Percentiles rank a stretch among this genome's conserved stretches.
Conservation (phyloP, 2,329 filamentous ascomycete species). For the Neofusicoccum parvum region DNA sequence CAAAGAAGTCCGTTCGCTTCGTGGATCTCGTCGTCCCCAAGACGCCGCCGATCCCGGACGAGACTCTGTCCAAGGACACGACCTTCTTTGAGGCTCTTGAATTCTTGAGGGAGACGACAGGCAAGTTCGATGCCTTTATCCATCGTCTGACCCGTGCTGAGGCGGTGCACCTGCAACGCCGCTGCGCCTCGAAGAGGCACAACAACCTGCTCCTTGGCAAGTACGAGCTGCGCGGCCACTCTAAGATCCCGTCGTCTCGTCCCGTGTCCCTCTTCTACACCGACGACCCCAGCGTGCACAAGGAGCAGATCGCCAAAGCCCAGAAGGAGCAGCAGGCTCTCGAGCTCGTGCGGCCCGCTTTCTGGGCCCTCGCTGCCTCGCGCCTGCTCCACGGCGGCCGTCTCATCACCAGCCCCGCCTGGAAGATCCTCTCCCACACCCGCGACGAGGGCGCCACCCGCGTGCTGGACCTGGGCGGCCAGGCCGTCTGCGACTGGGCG, state of each 20-base stretch:
- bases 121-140: slow-evolving; percentile 75
- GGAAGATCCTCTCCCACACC: slow-evolving; percentile 54
- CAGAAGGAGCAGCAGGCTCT: slow-evolving; percentile 83
- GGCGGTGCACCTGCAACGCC: slow-evolving; percentile 79
- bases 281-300: slow-evolving; percentile 65
- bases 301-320: slow-evolving; percentile 47
- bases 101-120: slow-evolving; percentile 67
- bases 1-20: slow-evolving; percentile 78
- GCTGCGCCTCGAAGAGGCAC: slow-evolving; percentile 72
- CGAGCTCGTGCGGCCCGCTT: slow-evolving; percentile 63
- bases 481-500: slow-evolving; percentile 87
- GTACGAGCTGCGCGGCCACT: slow-evolving; percentile 67
- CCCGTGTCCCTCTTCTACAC: slow-evolving; percentile 50
- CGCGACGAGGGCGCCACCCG: slow-evolving; percentile 65
- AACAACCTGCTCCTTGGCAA: slow-evolving; percentile 82
- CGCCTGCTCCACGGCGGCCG: slow-evolving; percentile 63
- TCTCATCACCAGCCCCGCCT: slow-evolving; percentile 56
- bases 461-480: slow-evolving; percentile 84
- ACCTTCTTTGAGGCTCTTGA: slow-evolving; percentile 90
- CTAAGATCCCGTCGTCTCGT: slow-evolving; percentile 45
- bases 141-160: slow-evolving; percentile 85
- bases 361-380: slow-evolving; percentile 66
- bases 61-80: slow-evolving; percentile 57
- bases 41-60: slow-evolving; percentile 29
- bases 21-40: slow-evolving; percentile 43